Evolutionary conservation across 2,329 filamentous ascomycete species (phyloP), one percentile per base, ranked within the genome.

Genomic region (Escovopsis weberi): DNA sequence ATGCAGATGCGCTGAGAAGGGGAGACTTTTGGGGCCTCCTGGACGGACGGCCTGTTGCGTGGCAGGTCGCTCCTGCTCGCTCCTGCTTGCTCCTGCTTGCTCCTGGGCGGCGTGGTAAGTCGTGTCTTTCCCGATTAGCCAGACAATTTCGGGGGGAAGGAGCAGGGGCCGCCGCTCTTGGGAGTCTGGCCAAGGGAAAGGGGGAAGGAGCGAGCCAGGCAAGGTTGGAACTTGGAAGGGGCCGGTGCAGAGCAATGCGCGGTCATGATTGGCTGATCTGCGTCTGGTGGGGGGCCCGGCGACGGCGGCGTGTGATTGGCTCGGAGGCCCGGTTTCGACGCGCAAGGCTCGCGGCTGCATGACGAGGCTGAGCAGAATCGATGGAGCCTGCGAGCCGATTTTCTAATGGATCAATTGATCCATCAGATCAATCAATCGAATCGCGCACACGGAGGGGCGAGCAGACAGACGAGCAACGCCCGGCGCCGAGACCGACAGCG

Each of bases 101-200:
- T 45, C 44, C 44, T 45, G 37, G 39, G 33, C 40, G 43, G 38
- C 33, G 40, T 40, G 38, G 38, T 23, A 38, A 38, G 42, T 37
- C 45, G 45, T 46, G 45, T 59, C 58, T 57, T 60, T 58, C 59
- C 59, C 58, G 23, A 58, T 61, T 60, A 58, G 59, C 65, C 62
- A 60, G 63, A 66, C 64, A 70, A 69, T 70, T 70, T 70, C 66
- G 60, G 53, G 62, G 49, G 58, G 55, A 53, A 58, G 53, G 56
- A 55, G 57, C 60, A 63, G 59, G 62, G 61, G 53, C 56, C 35
- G 23, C 28, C 28, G 28, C 28, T 32, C 28, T 11, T 23, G 23
- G 23, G 23, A 23, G 11, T 6, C n/a, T n/a, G 19, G 9, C 10
- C 35, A 47, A 54, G 59, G 55, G 63, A 64, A 63, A 60, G 65